Conservation (phyloP, 2,329 filamentous ascomycete genomes). For the Penicillium digitatum region DNA sequence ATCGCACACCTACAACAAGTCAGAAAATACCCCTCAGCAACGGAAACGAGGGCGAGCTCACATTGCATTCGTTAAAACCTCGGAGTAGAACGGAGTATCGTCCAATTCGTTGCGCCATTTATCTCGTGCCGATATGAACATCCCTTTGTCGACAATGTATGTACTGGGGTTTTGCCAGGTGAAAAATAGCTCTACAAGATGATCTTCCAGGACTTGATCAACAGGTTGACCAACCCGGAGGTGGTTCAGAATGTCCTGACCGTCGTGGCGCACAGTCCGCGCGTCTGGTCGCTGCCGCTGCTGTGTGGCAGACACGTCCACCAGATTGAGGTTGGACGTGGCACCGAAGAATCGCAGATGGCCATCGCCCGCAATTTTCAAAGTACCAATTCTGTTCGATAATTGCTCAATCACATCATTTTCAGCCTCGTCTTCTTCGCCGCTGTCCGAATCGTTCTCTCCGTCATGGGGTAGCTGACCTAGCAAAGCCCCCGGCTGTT, state of each 20-base stretch:
- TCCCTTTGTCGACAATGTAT: constrained; percentile 45
- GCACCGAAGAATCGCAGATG: constrained; percentile 46
- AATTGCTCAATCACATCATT: constrained; percentile 44
- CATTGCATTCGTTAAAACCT: constrained; percentile 43
- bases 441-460: constrained; percentile 34
- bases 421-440: constrained; percentile 38
- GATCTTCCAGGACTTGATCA: constrained; percentile 41
- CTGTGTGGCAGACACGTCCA: constrained; percentile 38
- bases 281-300: constrained; percentile 37
- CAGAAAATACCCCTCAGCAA: background rate
- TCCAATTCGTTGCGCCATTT: constrained; percentile 38
- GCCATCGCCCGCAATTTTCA: constrained; percentile 44
- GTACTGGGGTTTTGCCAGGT: constrained; percentile 49
- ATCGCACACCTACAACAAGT: constrained; percentile 36
- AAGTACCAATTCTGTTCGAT: constrained; percentile 43
- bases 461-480: constrained; percentile 20
- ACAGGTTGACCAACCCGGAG: constrained; percentile 42
- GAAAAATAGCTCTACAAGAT: constrained; percentile 47
- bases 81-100: constrained; percentile 42
- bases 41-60: constrained; percentile 10
- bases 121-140: constrained; percentile 35
- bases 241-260: constrained; percentile 41
- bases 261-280: constrained; percentile 38
- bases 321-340: constrained; percentile 44
- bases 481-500: constrained; percentile 23